Percentiles rank a stretch among this genome's conserved stretches.
Conservation (phyloP, 257 asterid species). For the Forsythia viridissima region DNA sequence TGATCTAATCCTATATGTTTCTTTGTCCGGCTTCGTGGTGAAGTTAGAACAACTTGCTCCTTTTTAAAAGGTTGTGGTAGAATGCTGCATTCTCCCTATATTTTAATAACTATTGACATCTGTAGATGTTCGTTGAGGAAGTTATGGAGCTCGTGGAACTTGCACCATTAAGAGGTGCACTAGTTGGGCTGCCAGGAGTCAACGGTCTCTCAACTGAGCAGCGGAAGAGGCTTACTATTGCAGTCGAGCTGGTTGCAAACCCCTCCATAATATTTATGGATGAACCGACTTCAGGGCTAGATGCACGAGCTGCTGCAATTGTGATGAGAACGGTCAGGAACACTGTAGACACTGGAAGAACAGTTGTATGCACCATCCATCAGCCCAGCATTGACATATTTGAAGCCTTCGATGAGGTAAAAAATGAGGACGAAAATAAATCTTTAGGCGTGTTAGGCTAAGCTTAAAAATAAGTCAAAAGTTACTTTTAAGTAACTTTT, state of each 20-base stretch:
- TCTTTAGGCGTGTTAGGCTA: background rate
- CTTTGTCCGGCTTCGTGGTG: background rate
- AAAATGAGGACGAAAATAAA: background rate
- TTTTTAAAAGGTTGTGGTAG: background rate
- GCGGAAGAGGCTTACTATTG: constrained; percentile 69
- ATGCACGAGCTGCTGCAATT: constrained; percentile 77
- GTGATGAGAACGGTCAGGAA: constrained; percentile 71
- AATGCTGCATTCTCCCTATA: background rate
- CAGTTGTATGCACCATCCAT: constrained; percentile 75
- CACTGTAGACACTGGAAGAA: constrained; percentile 67
- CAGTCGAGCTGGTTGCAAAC: constrained; percentile 68
- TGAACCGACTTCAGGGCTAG: constrained; percentile 72
- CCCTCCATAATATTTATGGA: constrained; percentile 78
- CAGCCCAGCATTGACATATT: constrained; percentile 77
- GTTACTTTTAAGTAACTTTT: background rate
- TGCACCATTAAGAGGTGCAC: constrained; percentile 44
- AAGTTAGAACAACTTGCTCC: background rate
- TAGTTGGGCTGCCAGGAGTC: constrained; percentile 68
- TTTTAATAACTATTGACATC: background rate
- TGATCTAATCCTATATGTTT: background rate
- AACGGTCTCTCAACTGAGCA: constrained; percentile 73
- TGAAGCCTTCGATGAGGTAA: constrained; percentile 68
- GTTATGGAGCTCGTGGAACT: constrained; percentile 76
- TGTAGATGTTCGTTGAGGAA: constrained; percentile 52
- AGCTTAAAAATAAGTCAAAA: background rate